Base-by-base conservation (phyloP, 371 early-diverging fungal genomes). In the Entomophthora muscae region DNA sequence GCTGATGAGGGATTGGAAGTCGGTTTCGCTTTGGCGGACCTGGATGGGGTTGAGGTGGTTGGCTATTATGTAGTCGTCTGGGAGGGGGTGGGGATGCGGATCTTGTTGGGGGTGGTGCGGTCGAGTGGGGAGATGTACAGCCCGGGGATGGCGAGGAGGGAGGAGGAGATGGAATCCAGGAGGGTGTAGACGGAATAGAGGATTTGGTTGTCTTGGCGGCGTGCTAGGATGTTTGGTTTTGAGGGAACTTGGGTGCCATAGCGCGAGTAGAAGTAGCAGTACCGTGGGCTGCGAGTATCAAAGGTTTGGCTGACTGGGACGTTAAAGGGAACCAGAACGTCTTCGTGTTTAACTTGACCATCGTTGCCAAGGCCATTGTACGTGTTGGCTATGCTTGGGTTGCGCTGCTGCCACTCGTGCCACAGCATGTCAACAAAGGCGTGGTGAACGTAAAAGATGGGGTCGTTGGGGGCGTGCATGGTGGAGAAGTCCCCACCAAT, bases 401-500 rank as follows among this genome's bases (percentile, higher is more conserved):
- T 53, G n/a, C 63, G 53, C 0, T 61, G 32, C 62, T 79, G 79
- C 75, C 76, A 79, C 22, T 71, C 55, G 33, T 51, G 22, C 80
- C 81, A 83, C 30, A 78, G 52, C 27, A 76, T 71, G 67, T 83
- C 84, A 24, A 80, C 63, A 65, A 74, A 77, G 63, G 70, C 65
- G 67, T 84, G 84, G 66, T 82, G 82, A 57, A 82, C 63, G 60
- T 62, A 79, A 66, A 82, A 82, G 17, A 82, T 65, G 26, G 79
- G 80, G 66, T 64, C 65, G 22, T 58, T 64, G 23, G 65, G 42
- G 17, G 58, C 31, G 52, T 52, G 51, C 65, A 64, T 64, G 13
- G 29, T 29, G 21, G 30, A 52, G 29, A 64, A 52, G 24, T 72
- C 67, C 5, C 82, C 82, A 29, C 78, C 76, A 51, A 82, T 65